A percentile compares a stretch with the other conserved stretches of the same genome.
These are phyloP conservation scores for Metschnikowia chrysomelidarum DNA, from an alignment of 805 yeast species.

Conservation along the genomic window DNA sequence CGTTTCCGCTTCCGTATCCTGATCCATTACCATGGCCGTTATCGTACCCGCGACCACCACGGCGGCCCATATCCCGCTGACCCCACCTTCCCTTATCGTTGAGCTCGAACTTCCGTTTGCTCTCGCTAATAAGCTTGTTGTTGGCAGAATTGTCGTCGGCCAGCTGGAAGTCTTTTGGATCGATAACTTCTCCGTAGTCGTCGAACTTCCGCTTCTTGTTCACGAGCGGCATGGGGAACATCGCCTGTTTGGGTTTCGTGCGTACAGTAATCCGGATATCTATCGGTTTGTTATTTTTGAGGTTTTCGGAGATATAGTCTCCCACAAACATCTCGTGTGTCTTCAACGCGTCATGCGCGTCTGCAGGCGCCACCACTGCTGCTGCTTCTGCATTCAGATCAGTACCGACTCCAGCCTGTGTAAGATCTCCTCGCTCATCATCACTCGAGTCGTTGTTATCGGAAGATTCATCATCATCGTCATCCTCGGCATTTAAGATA, in stretches of 20 bases:
- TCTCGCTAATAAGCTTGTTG: conserved; percentile 34
- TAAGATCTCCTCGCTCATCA: conserved; percentile 3
- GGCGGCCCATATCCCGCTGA: conserved; percentile 16
- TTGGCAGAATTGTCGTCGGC: conserved; percentile 47
- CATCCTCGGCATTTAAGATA: conserved; percentile 33
- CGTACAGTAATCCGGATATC: conserved; percentile 50
- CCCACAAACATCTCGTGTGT: conserved; percentile 41
- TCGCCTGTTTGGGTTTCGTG: conserved; percentile 51
- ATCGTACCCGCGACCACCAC: conserved; percentile 16
- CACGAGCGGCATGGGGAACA: conserved; percentile 70
- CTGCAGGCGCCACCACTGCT: conserved; percentile 2
- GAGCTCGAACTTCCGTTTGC: conserved; percentile 37
- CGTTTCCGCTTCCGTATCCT: conserved; percentile 19
- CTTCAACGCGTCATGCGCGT: conserved; percentile 28
- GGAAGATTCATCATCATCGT: conserved; percentile 29
- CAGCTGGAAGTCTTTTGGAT: conserved; percentile 59
- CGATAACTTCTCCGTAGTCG: conserved; percentile 83
- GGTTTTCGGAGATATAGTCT: conserved; percentile 36
- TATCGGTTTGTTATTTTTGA: conserved; percentile 46
- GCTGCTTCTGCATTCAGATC: neutral
- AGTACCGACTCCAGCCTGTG: neutral
- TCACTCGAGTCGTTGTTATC: conserved; percentile 23
- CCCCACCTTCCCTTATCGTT: conserved; percentile 31
- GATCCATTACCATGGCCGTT: neutral
- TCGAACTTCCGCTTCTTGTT: conserved; percentile 59